A percentile compares a stretch with the other conserved stretches of the same genome.
These are phyloP conservation scores for Ambispora gerdemannii DNA, from an alignment of 192 early-diverging fungal species.

Conservation along the genomic window DNA sequence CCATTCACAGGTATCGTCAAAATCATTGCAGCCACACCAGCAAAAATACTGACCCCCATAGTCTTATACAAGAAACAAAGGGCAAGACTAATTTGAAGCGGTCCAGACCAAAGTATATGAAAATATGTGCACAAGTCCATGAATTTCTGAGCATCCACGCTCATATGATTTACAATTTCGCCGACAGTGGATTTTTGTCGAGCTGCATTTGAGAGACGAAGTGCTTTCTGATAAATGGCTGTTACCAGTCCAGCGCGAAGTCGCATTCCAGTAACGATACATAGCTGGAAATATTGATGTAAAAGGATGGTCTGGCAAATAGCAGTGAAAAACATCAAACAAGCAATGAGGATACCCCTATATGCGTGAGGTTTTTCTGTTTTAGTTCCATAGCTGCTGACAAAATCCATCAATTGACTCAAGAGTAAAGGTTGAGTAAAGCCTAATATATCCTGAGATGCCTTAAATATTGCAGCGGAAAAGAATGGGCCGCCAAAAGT, in stretches of 20 bases:
- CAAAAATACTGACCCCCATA: conserved; percentile 78
- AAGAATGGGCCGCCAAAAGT: conserved; percentile 66
- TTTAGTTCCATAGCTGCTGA: conserved; percentile 56
- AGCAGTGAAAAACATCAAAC: conserved; percentile 74
- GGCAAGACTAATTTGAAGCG: conserved; percentile 73
- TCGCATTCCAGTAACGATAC: conserved; percentile 73
- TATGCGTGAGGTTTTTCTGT: conserved; percentile 55
- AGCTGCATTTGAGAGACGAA: conserved; percentile 73
- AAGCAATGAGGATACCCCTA: conserved; percentile 78
- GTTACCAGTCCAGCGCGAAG: conserved; percentile 72
- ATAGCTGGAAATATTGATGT: conserved; percentile 88
- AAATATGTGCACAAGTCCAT: conserved; percentile 65
- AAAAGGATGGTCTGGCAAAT: conserved; percentile 73
- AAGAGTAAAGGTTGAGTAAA: conserved; percentile 83
- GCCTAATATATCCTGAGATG: conserved; percentile 65
- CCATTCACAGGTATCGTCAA: conserved; percentile 78
- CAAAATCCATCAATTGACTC: conserved; percentile 63
- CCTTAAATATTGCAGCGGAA: conserved; percentile 77
- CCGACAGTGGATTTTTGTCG: conserved; percentile 72
- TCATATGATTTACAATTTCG: conserved; percentile 60
- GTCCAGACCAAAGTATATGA: conserved; percentile 73
- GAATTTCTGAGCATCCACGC: conserved; percentile 62
- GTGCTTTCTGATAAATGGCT: conserved; percentile 82
- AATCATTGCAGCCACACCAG: conserved; percentile 81
- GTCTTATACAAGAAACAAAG: conserved; percentile 76